Evolutionary conservation across 2,329 filamentous ascomycete species (phyloP), one percentile per base, ranked within the genome.

Genomic region (Davidsoniella eucalypti): DNA sequence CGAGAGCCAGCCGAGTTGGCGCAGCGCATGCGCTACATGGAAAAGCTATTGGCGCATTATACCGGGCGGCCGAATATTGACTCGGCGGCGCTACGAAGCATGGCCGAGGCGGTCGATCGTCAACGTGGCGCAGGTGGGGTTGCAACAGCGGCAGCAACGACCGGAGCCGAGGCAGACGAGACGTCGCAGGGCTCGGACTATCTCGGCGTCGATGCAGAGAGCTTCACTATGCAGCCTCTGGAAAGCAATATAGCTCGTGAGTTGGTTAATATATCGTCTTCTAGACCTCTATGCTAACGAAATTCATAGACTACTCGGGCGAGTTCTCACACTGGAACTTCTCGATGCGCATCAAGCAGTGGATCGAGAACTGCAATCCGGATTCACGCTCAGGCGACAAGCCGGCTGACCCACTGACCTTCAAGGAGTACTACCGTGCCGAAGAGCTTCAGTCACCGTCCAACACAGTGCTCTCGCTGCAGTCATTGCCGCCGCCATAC

Each of bases 251-350:
- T 62, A 23, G 66, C 65, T 36, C 66, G 66, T 68, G 54, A 59
- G 65, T 54, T 33, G 29, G 6, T 9, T 9, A 12, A 33, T 12
- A 9, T 33, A 33, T 12, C 29, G 6, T 33, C 12, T 36, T 10
- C 17, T 33, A 55, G 21, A 50, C 29, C 9, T 12, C 29, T 33
- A 21, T 21, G 12, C 23, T 33, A 43, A 49, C 26, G 33, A 25
- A 18, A 42, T 38, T 44, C 4, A 33, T 37, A 72, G 69, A 72
- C 49, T 72, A 70, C 52, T 72, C 69, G 0, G 69, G 69, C 7
- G 69, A 72, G 54, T 71, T 72, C 55, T 72, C 69, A 1, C 69
- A 72, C 51, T 72, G 69, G 67, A 71, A 72, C 54, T 72, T 72
- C 55, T 71, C 69, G 39, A 70, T 70, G 67, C 61, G 67, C 39